phyloP scores from a whole-genome alignment of 768 basidiomycete species.

The Obba rivulosa region DNA sequence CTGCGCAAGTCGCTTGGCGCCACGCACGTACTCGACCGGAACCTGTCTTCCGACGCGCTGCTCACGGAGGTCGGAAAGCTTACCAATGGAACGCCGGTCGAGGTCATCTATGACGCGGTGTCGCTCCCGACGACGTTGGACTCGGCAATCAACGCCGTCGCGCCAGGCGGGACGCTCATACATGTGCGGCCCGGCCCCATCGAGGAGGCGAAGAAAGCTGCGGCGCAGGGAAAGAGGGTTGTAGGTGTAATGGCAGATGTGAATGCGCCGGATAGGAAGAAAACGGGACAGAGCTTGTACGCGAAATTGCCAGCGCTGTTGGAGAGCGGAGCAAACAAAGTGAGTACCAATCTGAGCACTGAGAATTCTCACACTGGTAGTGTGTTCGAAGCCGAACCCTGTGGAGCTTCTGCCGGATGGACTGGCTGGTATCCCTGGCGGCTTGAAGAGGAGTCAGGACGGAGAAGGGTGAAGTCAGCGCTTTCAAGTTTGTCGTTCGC shows the following conservation, averaged over 20 bases:
- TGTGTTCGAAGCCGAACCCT: constrained; percentile 30
- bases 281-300: constrained; percentile 9
- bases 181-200: constrained; percentile 6
- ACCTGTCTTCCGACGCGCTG: neutral
- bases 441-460: constrained; percentile 33
- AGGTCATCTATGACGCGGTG: constrained; percentile 24
- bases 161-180: constrained; percentile 10
- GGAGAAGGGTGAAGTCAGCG: constrained; percentile 32
- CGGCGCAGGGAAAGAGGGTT: constrained; percentile 5
- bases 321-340: constrained; percentile 11
- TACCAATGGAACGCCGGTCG: constrained; percentile 5
- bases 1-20: constrained; percentile 10
- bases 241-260: constrained; percentile 10
- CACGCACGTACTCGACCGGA: neutral
- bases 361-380: too few species aligned
- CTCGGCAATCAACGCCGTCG: constrained; percentile 10
- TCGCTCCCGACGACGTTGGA: constrained; percentile 6
- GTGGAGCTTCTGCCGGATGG: constrained; percentile 37
- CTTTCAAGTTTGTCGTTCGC: constrained; percentile 35
- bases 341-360: neutral
- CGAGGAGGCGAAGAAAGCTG: constrained; percentile 2
- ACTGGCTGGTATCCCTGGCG: constrained; percentile 31
- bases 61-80: neutral
- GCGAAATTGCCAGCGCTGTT: constrained; percentile 10
- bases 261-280: constrained; percentile 2